Evolutionary conservation across 169 alveolate genomes (phyloP), one percentile per base, ranked within the genome.

Genomic region (Nephromyces sp.): DNA sequence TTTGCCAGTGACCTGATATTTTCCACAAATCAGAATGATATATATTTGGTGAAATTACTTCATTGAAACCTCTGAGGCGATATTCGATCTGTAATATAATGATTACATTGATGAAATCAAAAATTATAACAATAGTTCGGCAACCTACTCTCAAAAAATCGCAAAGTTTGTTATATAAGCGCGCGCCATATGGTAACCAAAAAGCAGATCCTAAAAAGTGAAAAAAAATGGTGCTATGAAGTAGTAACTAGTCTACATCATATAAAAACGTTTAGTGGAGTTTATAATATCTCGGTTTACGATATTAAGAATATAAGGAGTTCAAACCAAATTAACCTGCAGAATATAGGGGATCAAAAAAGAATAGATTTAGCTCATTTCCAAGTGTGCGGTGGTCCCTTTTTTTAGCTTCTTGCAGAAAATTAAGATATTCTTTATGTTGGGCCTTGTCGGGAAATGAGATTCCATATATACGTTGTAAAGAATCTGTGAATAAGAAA

Each of bases 401-500:
- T 82, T 92, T 86, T 77, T 93, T 98, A 25, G 98, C 98, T 86
- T 96, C 99, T 78, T 95, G 98, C 66, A 93, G 78, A 73, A 90
- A 85, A 67, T 86, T 82, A 72, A 92, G 75, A 84, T 96, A 92
- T 70, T 93, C 99, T 74, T 91, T 92, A 72, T 96, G 82, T 81
- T 89, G 92, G 71, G 89, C 93, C 79, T 92, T 93, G 53, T 87
- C 91, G 3, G 99, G 99, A 81, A 95, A 98, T 32, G 99, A 89
- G 25, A 98, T 93, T 32, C 99, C 99, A 82, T 98, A 98, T 34
- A 98, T 97, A 66, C 99, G 92, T 88, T 98, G 98, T 73, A 98
- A 87, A 63, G 95, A 85, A 78, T 98, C 99, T 77, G 94, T 91
- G 53, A 90, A 85, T n/a, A n/a, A n/a, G n/a, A n/a, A n/a, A n/a